These are phyloP conservation scores for Xylariaceae sp. DNA, from an alignment of 2,329 filamentous ascomycete species.

Conservation along the genomic window DNA sequence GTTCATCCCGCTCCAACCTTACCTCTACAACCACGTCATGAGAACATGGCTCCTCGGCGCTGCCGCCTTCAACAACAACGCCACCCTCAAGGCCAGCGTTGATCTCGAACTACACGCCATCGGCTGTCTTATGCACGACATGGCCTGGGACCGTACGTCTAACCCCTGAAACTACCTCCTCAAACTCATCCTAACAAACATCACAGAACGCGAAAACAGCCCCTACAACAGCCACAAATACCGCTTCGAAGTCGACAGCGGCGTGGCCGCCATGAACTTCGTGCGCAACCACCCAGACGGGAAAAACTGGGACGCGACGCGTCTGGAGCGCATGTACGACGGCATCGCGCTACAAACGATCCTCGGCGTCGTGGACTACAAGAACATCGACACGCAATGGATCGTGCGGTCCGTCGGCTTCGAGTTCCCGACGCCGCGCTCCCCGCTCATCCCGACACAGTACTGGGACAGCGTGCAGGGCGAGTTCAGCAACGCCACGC, in stretches of 20 bases:
- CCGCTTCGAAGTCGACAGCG: constrained; percentile 21
- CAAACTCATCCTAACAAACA: background rate
- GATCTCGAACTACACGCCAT: constrained; percentile 21
- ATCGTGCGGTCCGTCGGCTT: constrained; percentile 21
- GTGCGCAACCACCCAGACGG: constrained; percentile 17
- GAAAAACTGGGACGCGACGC: constrained; percentile 12
- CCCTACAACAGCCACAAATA: constrained; percentile 16
- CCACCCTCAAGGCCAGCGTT: constrained; percentile 19
- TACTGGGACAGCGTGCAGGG: constrained; percentile 21
- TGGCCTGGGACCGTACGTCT: constrained; percentile 20
- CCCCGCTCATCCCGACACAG: constrained; percentile 15
- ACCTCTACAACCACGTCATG: constrained; percentile 22
- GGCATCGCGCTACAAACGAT: constrained; percentile 20
- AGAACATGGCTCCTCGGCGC: constrained; percentile 21
- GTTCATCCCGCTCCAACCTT: constrained; percentile 18
- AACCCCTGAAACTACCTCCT: too few species aligned
- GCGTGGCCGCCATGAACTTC: constrained; percentile 15
- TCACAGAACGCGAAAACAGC: constrained; percentile 15
- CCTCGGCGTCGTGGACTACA: constrained; percentile 18
- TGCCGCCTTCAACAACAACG: constrained; percentile 23
- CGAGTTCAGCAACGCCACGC: constrained; percentile 20
- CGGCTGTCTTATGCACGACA: constrained; percentile 19
- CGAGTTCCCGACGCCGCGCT: constrained; percentile 19
- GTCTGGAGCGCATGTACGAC: constrained; percentile 19
- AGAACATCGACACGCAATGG: constrained; percentile 21